Evolutionary conservation across 2,329 filamentous ascomycete genomes (phyloP).

Genomic region (Leptographium lundbergii): DNA sequence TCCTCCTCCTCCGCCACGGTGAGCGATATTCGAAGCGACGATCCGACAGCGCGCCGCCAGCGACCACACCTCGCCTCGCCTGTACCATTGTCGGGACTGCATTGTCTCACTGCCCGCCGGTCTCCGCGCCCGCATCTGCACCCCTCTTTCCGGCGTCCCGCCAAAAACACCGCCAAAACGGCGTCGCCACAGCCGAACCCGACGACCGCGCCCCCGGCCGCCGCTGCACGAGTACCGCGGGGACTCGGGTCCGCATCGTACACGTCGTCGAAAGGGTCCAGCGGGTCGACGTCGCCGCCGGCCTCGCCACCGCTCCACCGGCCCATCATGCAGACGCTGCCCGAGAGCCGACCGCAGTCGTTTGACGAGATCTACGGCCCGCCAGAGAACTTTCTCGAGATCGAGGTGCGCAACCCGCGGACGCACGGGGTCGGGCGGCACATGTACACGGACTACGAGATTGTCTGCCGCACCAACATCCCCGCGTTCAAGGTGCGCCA

Average conservation of each 20-base stretch:
- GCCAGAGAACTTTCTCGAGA: conserved; percentile 97
- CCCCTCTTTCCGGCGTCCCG: too few relatives aligned
- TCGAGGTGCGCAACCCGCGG: conserved; percentile 89
- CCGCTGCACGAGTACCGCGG: too few relatives aligned
- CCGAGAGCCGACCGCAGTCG: conserved; percentile 73
- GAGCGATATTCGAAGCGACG: too few relatives aligned
- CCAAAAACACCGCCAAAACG: not conserved
- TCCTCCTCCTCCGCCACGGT: not conserved
- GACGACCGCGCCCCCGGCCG: too few relatives aligned
- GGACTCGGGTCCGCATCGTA: conserved; percentile 9
- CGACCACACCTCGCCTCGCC: too few relatives aligned
- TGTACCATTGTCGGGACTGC: too few relatives aligned
- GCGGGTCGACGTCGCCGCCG: not conserved
- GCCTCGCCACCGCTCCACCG: conserved; percentile 18
- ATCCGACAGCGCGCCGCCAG: too few relatives aligned
- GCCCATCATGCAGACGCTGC: conserved; percentile 46
- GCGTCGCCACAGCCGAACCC: not conserved
- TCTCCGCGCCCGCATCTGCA: too few relatives aligned
- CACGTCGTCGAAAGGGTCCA: not conserved
- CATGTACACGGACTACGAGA: conserved; percentile 99
- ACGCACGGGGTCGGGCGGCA: conserved; percentile 87
- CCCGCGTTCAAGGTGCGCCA: conserved; percentile 94
- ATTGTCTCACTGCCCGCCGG: too few relatives aligned
- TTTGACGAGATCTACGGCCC: conserved; percentile 99
- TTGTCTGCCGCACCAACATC: conserved; percentile 95